Percentiles rank a stretch among this genome's conserved stretches.
phyloP scores from a whole-genome alignment of 768 basidiomycete genomes.

The Serendipita sp. region DNA sequence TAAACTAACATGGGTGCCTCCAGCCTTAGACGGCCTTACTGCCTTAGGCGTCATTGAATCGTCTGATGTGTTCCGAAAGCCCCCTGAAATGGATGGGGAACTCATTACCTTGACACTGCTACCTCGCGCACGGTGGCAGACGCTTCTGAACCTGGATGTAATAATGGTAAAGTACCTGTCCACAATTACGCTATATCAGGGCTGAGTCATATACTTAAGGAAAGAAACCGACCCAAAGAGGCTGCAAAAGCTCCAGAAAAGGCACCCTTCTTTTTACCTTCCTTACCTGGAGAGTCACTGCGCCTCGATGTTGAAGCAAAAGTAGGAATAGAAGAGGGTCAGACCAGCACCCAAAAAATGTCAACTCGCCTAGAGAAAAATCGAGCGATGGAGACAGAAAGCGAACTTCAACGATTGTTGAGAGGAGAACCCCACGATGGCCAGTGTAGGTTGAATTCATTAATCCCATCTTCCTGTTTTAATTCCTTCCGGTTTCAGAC shows the following conservation, averaged over 20 bases:
- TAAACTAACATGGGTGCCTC: constrained; percentile 6
- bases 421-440: constrained; percentile 36
- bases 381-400: constrained; percentile 35
- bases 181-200: not conserved
- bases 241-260: constrained; percentile 88
- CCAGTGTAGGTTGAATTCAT: constrained; percentile 40
- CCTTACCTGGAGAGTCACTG: constrained; percentile 71
- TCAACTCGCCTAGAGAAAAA: constrained; percentile 38
- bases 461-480: not conserved
- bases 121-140: constrained; percentile 90
- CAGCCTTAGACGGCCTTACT: constrained; percentile 61
- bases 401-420: constrained; percentile 56
- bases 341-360: constrained; percentile 23
- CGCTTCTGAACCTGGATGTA: constrained; percentile 86
- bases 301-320: constrained; percentile 49
- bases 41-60: constrained; percentile 46
- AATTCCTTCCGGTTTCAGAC: constrained; percentile 28
- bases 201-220: constrained; percentile 26
- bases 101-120: constrained; percentile 87
- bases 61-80: constrained; percentile 60
- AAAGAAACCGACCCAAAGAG: constrained; percentile 93
- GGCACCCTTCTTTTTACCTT: constrained; percentile 94
- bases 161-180: constrained; percentile 47
- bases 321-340: constrained; percentile 18
- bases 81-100: constrained; percentile 76